Evolutionary conservation across 2,329 filamentous ascomycete species (phyloP).

Genomic region (Trichoderma pleuroti): DNA sequence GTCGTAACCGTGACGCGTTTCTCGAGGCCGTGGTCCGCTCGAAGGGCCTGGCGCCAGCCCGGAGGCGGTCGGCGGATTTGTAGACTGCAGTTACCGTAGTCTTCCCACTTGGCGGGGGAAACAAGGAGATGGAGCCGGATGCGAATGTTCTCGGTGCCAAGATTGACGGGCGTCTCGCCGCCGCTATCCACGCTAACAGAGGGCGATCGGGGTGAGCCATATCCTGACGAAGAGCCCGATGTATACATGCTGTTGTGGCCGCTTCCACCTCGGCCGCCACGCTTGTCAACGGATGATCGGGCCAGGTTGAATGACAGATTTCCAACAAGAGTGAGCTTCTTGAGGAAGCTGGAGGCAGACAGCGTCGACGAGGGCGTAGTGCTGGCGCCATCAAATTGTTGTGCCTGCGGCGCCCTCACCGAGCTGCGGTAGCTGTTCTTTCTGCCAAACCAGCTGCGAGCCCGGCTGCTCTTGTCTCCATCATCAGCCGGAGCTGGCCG

Average conservation of each 20-base stretch:
- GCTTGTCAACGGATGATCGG: conserved; percentile 67
- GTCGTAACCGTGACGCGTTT: conserved; percentile 80
- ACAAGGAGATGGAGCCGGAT: conserved; percentile 83
- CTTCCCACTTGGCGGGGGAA: conserved; percentile 77
- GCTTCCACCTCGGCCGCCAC: conserved; percentile 45
- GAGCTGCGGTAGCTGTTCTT: conserved; percentile 64
- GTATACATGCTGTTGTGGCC: conserved; percentile 60
- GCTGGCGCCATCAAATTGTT: conserved; percentile 62
- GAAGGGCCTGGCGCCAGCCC: conserved; percentile 56
- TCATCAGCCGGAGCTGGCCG: conserved; percentile 47
- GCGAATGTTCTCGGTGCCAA: conserved; percentile 67
- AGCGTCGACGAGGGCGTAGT: conserved; percentile 57
- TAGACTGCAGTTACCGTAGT: conserved; percentile 79
- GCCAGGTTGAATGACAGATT: conserved; percentile 76
- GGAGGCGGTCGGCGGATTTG: conserved; percentile 75
- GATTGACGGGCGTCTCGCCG: conserved; percentile 56
- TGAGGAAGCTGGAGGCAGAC: conserved; percentile 77
- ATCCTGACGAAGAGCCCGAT: conserved; percentile 51
- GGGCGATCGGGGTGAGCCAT: conserved; percentile 50
- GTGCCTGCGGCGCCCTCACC: conserved; percentile 61
- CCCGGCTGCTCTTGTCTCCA: conserved; percentile 44
- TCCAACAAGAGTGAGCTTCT: conserved; percentile 67
- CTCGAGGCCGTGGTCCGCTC: conserved; percentile 64
- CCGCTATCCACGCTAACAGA: conserved; percentile 54
- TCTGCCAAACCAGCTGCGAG: conserved; percentile 58